Percentiles rank a stretch among this genome's conserved stretches.
Evolutionary conservation across 2,329 filamentous ascomycete species (phyloP).

Genomic region (Cytospora schulzeri): DNA sequence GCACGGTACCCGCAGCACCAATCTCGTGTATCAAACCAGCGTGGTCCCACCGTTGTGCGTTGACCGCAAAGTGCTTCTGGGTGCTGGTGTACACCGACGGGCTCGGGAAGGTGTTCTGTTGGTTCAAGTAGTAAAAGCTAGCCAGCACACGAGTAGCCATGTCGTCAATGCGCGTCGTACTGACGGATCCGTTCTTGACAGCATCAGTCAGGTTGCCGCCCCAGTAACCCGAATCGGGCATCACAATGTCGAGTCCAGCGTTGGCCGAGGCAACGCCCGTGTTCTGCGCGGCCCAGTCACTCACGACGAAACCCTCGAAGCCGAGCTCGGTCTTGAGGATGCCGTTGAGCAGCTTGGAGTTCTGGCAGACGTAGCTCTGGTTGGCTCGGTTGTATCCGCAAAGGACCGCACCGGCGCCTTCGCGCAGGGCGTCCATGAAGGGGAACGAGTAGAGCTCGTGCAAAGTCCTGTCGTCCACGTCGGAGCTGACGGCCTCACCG

Average conservation of each 20-base stretch:
- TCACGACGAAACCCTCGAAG: conserved; percentile 66
- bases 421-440: conserved; percentile 23
- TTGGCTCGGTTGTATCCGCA: conserved; percentile 25
- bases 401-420: conserved; percentile 21
- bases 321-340: conserved; percentile 65
- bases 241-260: conserved; percentile 71
- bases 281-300: conserved; percentile 70
- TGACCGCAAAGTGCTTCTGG: conserved; percentile 23
- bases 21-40: conserved; percentile 24
- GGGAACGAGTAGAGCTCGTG: conserved; percentile 48
- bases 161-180: conserved; percentile 57
- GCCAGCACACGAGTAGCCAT: conserved; percentile 45
- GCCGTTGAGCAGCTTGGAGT: conserved; percentile 67
- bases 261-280: conserved; percentile 61
- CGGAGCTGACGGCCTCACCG: conserved; percentile 44
- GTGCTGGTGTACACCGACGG: conserved; percentile 21
- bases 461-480: conserved; percentile 45
- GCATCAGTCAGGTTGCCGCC: conserved; percentile 58
- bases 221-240: conserved; percentile 52
- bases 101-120: conserved; percentile 21
- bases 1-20: conserved; percentile 41
- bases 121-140: conserved; percentile 23
- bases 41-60: conserved; percentile 20
- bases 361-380: conserved; percentile 64
- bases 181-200: conserved; percentile 61